phyloP scores from a whole-genome alignment of 2,329 filamentous ascomycete genomes.

The Colletotrichum agaves region DNA sequence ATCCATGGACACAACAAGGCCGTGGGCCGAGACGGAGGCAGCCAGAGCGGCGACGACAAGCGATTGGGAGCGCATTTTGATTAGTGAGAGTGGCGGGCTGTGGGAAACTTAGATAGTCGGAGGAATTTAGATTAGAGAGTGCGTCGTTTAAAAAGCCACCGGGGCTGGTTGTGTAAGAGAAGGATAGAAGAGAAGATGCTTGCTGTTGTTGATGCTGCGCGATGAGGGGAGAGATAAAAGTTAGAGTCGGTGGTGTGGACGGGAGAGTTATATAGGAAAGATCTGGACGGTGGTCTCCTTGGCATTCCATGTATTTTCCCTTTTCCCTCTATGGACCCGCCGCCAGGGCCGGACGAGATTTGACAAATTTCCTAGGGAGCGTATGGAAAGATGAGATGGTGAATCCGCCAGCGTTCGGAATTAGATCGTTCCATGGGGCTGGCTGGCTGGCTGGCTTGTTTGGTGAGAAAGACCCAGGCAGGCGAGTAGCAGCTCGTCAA shows the following conservation, averaged over 20 bases:
- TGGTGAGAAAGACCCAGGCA: neutral
- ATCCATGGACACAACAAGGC: slow-evolving; percentile 64
- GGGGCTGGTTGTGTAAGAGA: slow-evolving; percentile 22
- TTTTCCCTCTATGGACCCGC: neutral
- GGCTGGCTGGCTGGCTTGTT: neutral
- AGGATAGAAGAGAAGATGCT: slow-evolving; percentile 31
- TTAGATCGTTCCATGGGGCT: slow-evolving; percentile 29
- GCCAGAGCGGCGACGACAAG: slow-evolving; percentile 53
- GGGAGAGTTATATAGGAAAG: slow-evolving; percentile 35
- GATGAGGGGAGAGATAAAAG: slow-evolving; percentile 11
- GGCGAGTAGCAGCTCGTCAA: slow-evolving; percentile 10
- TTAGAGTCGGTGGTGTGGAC: slow-evolving; percentile 25
- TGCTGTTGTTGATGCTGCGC: slow-evolving; percentile 34
- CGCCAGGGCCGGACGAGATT: slow-evolving; percentile 26
- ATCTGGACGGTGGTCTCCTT: slow-evolving; percentile 21
- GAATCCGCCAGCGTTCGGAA: slow-evolving; percentile 23
- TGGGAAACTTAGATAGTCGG: slow-evolving; percentile 11
- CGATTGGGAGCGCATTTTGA: slow-evolving; percentile 39
- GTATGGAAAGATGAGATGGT: slow-evolving; percentile 24
- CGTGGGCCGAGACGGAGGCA: slow-evolving; percentile 63
- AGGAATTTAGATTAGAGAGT: slow-evolving; percentile 24
- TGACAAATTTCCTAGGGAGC: slow-evolving; percentile 28
- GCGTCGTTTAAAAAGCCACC: slow-evolving; percentile 27
- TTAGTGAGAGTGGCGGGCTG: slow-evolving; percentile 29
- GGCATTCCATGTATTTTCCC: slow-evolving; percentile 27